Evolutionary conservation across 2,329 filamentous ascomycete genomes (phyloP), one percentile per base, ranked within the genome.

Genomic region (Botrytis byssoidea): DNA sequence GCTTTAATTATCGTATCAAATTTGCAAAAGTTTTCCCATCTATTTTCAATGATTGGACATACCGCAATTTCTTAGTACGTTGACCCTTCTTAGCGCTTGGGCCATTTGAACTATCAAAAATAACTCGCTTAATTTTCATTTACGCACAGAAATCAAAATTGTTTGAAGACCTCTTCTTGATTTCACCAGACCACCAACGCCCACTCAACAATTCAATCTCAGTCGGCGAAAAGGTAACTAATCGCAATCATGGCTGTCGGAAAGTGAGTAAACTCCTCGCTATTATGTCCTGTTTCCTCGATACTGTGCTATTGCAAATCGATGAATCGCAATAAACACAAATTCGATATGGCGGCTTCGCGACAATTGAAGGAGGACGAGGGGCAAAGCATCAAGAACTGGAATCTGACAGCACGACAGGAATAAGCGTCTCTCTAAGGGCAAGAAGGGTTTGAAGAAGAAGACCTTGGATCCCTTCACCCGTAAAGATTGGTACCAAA

Each of bases 391-490:
- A 48, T 60, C 66, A 29, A 70, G 66, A 72, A 73, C 74, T 73
- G 67, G 70, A 57, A 65, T 79, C 80, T 82, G 76, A 82, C 80
- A 77, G 73, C 59, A 78, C 63, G 67, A 78, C 74, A 94, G 92
- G 93, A 99, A 99, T 92, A 99, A 99, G 94, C 94, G 96, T 90
- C 91, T 99, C 89, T 98, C 96, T 80, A 99, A 99, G 91, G 96
- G 96, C 89, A 99, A 98, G 94, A 99, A 99, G 92, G 95, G 96
- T 86, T 90, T 98, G 85, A 98, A 98, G 94, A 98, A 99, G 95
- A 95, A 95, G 89, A 95, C 95, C 83, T 88, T 92, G 82, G 96
- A 99, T 86, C 95, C 96, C 83, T 98, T 98, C 90, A 90, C 95
- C 83, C 93, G 95, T 85, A 99, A 99, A 91, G 96, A 98, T 86